Evolutionary conservation across 805 yeast species (phyloP), one percentile per base, ranked within the genome.

Genomic region (baker's yeast (Saccharomyces cerevisiae)): DNA sequence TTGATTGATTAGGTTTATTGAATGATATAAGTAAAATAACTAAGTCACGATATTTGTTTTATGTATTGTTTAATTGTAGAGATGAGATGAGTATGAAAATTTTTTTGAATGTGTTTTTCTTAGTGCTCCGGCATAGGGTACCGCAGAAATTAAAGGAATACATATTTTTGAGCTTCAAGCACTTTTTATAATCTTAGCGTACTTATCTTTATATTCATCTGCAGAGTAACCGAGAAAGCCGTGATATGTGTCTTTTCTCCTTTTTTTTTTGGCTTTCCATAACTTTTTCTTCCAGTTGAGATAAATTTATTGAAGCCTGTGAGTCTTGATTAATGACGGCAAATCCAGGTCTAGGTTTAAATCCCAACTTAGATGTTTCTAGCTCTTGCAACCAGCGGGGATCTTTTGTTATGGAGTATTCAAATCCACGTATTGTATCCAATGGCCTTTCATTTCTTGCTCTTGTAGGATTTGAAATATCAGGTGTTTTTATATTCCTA

Each of bases 401-500:
- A 70, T 94, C 99, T 43, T 71, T 70, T 5, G 96, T 89, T 59
- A 94, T 90, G 41, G 97, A 84, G 67, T 85, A 94, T 74, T 94
- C 98, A 71, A 94, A 94, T 4, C 88, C 79, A 62, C 98, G 79
- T 64, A 94, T 91, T 1, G 99, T 94, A 70, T 95, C 99, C 64
- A 94, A 74, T 2, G 99, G 99, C 64, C 99, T 82, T 73, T 94
- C 99, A 69, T 91, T 92, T 71, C 99, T 81, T 21, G 87, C 73
- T 65, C 99, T 80, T 6, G 97, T 84, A 29, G 99, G 99, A 68
- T 94, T 94, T 41, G 96, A 89, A 61, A 86, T 77, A 69, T 94
- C 99, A 6, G 95, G 87, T 59, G 81, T 82, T 2, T 66, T 67
- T 63, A 94, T 94, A 8, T 84, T 82, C 55, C 80, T 80, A 22